These are phyloP conservation scores for Simmondsia chinensis DNA, from an alignment of 148 eudicot genomes.

Conservation along the genomic window DNA sequence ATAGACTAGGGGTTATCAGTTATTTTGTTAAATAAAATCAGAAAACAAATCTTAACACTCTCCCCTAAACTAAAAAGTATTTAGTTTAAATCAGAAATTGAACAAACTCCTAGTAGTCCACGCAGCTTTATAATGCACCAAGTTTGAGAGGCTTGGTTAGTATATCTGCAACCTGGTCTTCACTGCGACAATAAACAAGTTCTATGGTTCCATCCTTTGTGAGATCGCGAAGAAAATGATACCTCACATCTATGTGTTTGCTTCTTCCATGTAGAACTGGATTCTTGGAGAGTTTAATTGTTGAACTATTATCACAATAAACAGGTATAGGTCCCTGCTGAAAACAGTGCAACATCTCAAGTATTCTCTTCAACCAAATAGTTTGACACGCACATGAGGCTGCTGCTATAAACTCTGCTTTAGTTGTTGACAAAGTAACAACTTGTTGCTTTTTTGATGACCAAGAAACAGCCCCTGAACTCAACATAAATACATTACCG, in stretches of 20 bases:
- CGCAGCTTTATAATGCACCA: not conserved
- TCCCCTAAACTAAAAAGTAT: constrained; percentile 6
- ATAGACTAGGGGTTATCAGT: too few species aligned
- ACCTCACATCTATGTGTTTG: constrained; percentile 14
- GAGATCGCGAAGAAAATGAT: constrained; percentile 1
- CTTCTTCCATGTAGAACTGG: constrained; percentile 1
- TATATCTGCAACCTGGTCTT: constrained; percentile 2
- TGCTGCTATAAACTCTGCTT: constrained; percentile 2
- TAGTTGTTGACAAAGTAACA: constrained; percentile 3
- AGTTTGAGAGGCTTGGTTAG: constrained; percentile 5
- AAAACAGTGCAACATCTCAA: constrained; percentile 1
- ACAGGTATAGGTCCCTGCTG: not conserved
- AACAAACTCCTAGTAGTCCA: constrained; percentile 6
- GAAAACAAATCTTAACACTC: too few species aligned
- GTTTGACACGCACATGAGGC: constrained; percentile 1
- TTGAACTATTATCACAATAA: constrained; percentile 7
- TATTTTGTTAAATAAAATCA: too few species aligned
- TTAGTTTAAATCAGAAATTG: constrained; percentile 2
- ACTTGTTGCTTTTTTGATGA: not conserved
- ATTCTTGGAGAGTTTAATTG: constrained; percentile 5
- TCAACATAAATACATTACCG: too few species aligned
- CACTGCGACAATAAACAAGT: not conserved
- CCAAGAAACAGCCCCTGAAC: too few species aligned
- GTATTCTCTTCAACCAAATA: constrained; percentile 1
- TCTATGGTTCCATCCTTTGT: constrained; percentile 1